Conservation (phyloP, 148 eudicot species). For the Gaultheria prostrata region DNA sequence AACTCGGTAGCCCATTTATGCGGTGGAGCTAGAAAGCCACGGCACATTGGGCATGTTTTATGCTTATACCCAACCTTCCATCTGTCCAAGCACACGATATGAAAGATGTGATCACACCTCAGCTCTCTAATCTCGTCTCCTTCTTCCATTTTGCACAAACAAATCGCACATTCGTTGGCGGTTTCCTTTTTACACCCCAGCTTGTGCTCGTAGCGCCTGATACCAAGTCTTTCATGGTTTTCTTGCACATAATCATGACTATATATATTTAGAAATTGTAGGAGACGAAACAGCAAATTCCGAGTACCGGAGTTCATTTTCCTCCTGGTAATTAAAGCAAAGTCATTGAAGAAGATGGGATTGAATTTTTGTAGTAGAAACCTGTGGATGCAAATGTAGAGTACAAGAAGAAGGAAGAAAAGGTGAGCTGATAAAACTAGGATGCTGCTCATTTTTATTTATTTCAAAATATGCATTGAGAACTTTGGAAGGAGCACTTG, state of each 20-base stretch:
- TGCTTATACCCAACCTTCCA: neutral
- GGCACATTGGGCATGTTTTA: neutral
- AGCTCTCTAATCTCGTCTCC: neutral
- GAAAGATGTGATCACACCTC: neutral
- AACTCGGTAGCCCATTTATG: neutral
- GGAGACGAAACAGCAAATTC: neutral
- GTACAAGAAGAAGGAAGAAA: neutral
- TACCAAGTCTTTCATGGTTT: too few relatives aligned
- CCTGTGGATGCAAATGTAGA: neutral
- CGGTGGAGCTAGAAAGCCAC: neutral
- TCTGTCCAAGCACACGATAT: neutral
- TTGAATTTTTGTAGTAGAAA: neutral
- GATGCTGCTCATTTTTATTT: neutral
- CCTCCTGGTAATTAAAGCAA: neutral
- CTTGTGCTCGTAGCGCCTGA: neutral
- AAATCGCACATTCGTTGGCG: neutral
- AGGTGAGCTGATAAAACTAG: neutral
- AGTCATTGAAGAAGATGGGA: neutral
- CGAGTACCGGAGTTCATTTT: neutral
- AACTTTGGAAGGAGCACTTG: neutral
- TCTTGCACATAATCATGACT: neutral
- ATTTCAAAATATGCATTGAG: neutral
- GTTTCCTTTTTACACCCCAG: neutral
- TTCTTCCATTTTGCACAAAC: neutral
- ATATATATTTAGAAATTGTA: neutral